Evolutionary conservation across 2,329 filamentous ascomycete genomes (phyloP).

Genomic region (Botrytis deweyae): DNA sequence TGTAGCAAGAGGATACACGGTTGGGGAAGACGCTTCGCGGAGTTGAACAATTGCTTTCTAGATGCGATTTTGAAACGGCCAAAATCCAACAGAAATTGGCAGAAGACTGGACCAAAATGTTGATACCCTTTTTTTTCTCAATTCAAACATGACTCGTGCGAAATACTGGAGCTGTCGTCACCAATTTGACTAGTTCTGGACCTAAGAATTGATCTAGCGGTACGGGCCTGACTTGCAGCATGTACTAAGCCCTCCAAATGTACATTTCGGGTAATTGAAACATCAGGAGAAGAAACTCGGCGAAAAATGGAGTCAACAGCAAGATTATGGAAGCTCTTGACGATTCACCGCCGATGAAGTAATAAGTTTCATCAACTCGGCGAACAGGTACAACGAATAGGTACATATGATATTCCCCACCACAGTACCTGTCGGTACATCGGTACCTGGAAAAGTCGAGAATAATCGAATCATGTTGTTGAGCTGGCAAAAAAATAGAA

Average conservation of each 20-base stretch:
- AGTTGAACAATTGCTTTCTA: conserved; percentile 22
- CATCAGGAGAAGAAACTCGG: background rate
- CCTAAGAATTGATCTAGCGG: background rate
- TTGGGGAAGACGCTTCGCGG: conserved; percentile 55
- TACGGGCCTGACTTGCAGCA: conserved; percentile 12
- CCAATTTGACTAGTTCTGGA: background rate
- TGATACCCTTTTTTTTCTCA: background rate
- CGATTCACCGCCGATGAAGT: background rate
- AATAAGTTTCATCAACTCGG: conserved; percentile 20
- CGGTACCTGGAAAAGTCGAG: background rate
- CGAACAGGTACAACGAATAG: conserved; percentile 17
- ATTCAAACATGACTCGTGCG: conserved; percentile 1
- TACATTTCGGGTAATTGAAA: conserved; percentile 2
- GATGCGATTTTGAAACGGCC: background rate
- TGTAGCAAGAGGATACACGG: conserved; percentile 82
- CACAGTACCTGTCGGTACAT: background rate
- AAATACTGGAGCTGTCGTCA: background rate
- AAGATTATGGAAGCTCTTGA: conserved; percentile 3
- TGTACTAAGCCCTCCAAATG: conserved; percentile 8
- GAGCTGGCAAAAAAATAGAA: conserved; percentile 10
- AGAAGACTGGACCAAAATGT: background rate
- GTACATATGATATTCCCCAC: conserved; percentile 4
- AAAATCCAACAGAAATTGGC: background rate
- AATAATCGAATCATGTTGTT: background rate
- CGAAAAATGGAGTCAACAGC: conserved; percentile 8